These are phyloP conservation scores for Alloteropsis semialata DNA, from an alignment of 176 grass and related monocot genomes.

Conservation along the genomic window DNA sequence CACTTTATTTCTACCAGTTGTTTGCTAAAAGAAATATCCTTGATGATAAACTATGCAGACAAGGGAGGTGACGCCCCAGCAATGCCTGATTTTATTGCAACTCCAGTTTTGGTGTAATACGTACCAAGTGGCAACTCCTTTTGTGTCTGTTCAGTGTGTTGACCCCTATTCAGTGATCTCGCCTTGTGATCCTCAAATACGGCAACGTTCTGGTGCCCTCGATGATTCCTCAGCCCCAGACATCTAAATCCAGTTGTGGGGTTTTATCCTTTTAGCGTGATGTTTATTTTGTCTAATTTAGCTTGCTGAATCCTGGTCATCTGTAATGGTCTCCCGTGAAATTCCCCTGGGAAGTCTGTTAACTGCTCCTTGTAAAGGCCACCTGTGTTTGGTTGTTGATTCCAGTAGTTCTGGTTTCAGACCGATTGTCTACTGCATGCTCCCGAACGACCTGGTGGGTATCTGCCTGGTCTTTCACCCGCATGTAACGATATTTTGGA, in stretches of 20 bases:
- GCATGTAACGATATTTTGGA: not conserved
- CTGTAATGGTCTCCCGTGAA: not conserved
- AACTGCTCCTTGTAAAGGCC: not conserved
- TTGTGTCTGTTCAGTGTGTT: not conserved
- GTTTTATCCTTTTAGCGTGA: not conserved
- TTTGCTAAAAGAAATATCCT: not conserved
- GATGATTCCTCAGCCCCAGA: not conserved
- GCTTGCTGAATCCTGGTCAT: not conserved
- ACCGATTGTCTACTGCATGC: not conserved
- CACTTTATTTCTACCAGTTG: not conserved
- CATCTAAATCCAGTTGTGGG: too few species aligned
- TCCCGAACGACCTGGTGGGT: not conserved
- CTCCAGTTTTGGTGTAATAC: not conserved
- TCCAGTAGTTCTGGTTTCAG: not conserved
- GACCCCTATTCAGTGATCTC: not conserved
- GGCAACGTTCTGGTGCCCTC: not conserved
- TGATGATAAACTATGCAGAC: conserved; percentile 24
- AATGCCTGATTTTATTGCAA: not conserved
- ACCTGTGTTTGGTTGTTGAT: not conserved
- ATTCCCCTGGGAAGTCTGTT: not conserved
- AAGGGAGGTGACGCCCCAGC: not conserved
- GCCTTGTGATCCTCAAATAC: conserved; percentile 28
- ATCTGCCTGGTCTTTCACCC: not conserved
- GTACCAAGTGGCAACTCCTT: not conserved
- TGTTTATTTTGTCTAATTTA: not conserved